Conservation (phyloP, 169 alveolate genomes). For the Plasmodium vinckei region DNA sequence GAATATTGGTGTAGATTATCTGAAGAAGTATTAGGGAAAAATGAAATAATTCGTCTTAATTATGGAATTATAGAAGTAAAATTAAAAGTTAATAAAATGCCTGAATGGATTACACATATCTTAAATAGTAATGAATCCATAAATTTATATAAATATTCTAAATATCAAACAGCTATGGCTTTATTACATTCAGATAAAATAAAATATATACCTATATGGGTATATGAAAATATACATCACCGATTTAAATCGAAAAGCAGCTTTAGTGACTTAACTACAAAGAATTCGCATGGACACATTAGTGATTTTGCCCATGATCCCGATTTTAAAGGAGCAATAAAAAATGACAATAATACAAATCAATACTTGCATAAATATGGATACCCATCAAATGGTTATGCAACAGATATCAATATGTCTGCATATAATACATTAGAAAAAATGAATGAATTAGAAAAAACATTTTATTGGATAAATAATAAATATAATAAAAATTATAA, state of each 20-base stretch:
- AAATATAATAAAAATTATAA: slow-evolving; percentile 28
- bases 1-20: slow-evolving; percentile 87
- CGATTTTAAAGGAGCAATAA: too few species aligned
- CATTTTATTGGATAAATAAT: slow-evolving; percentile 28
- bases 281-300: not conserved
- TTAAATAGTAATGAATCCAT: slow-evolving; percentile 78
- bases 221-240: slow-evolving; percentile 67
- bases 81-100: slow-evolving; percentile 79
- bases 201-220: slow-evolving; percentile 80
- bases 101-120: slow-evolving; percentile 80
- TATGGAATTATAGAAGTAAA: slow-evolving; percentile 83
- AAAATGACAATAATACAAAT: not conserved
- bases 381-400: not conserved
- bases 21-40: slow-evolving; percentile 83
- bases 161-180: slow-evolving; percentile 86
- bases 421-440: slow-evolving; percentile 8
- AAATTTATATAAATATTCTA: slow-evolving; percentile 81
- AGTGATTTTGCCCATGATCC: too few species aligned
- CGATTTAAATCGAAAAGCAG: slow-evolving; percentile 54
- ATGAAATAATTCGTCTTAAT: slow-evolving; percentile 79
- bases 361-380: not conserved
- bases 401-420: not conserved
- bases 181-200: slow-evolving; percentile 80
- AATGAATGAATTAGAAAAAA: slow-evolving; percentile 26
- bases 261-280: slow-evolving; percentile 6